Conservation (phyloP, 73 alveolate genomes). For the Tetrahymena malaccensis region DNA sequence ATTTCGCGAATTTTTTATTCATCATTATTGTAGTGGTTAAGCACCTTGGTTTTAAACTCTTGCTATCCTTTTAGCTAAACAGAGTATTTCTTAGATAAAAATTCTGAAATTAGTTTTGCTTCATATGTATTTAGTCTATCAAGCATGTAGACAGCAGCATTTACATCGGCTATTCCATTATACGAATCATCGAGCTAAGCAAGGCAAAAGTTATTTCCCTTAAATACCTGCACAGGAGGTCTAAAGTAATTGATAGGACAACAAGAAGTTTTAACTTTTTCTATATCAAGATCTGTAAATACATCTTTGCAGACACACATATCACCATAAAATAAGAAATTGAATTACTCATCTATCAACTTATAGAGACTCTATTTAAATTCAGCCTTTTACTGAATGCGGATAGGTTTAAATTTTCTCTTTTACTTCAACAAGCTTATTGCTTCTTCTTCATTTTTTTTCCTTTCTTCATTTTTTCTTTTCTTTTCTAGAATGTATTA, state of each 20-base stretch:
- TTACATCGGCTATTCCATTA: neutral
- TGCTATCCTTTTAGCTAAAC: neutral
- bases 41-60: neutral
- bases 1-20: neutral
- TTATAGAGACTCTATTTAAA: neutral
- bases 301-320: neutral
- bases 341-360: neutral
- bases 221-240: neutral
- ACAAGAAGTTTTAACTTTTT: neutral
- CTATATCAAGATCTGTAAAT: neutral
- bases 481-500: neutral
- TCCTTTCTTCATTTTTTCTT: neutral
- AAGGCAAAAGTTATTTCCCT: neutral
- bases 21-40: neutral
- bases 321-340: neutral
- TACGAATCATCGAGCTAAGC: neutral
- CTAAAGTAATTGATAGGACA: neutral
- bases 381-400: neutral
- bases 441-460: neutral
- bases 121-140: neutral
- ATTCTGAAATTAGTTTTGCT: neutral
- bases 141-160: neutral
- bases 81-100: neutral
- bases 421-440: neutral
- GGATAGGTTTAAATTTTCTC: neutral